Evolutionary conservation across 106 monocot species (phyloP), one percentile per base, ranked within the genome.

Genomic region (Dendrobium officinale): DNA sequence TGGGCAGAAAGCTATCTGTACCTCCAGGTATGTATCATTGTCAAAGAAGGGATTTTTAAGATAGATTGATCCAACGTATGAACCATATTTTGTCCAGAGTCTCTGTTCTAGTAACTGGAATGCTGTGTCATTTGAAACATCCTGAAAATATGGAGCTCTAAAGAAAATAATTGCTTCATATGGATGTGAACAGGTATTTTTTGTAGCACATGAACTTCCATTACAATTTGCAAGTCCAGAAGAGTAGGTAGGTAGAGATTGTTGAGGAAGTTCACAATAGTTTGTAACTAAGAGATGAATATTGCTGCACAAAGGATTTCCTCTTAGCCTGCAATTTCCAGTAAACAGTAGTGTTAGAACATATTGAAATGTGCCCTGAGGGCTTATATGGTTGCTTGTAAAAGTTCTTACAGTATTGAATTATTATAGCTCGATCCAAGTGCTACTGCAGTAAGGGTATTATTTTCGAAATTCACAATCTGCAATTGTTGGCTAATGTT

Each of bases 81-180:
- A 55, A 16, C 22, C 67, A 24, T 82, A 86, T 42, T 4, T 31
- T 1, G 59, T 42, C 79, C 76, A 85, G 10, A 95, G 2, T n/a
- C 43, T 84, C 10, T 41, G 16, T 42, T 78, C 66, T 41, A 94
- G 56, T 13, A 16, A 80, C 29, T 45, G 44, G 49, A 82, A 67
- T 29, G 58, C 20, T 9, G 79, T 79, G 16, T 67, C 6, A 37
- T 83, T 77, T 58, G 6, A 24, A 4, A 85, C 9, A 77, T 87
- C 81, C 3, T 80, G 77, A 77, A 95, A 90, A 31, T 45, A 86
- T 43, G 92, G 95, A 7, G 88, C 90, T 86, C 92, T 83, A 75
- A 92, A 95, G 59, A 84, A 18, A 45, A 95, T 61, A 27, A n/a
- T 33, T 29, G 88, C 92, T 11, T 78, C 11, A 27, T 91, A 95